Conservation (phyloP, 1,139 yeast species). For the Entelexis sorbosivorans region DNA sequence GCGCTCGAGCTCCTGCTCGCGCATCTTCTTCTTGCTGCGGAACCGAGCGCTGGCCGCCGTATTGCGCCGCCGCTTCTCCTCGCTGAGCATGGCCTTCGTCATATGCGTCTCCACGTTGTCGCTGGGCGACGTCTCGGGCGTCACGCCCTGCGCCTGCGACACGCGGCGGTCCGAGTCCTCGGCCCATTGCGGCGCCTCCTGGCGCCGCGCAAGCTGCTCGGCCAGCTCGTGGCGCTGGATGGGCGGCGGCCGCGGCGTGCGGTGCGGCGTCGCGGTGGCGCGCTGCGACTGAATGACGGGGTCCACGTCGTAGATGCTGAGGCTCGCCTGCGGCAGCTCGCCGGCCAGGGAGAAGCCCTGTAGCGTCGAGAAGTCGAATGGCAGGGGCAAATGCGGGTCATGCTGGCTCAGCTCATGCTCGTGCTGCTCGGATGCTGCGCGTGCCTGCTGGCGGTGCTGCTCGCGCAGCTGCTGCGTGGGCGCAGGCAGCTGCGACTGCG, state of each 20-base stretch:
- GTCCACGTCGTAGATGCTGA: constrained; percentile 19
- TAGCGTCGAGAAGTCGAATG: constrained; percentile 22
- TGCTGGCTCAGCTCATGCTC: constrained; percentile 5
- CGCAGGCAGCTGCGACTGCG: constrained; percentile 2
- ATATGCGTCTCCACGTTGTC: background rate
- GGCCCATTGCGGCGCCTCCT: background rate
- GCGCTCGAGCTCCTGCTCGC: constrained; percentile 75
- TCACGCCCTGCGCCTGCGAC: background rate
- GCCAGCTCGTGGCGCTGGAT: constrained; percentile 17
- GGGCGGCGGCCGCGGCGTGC: constrained; percentile 9
- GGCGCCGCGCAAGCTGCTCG: constrained; percentile 13
- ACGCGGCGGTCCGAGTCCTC: background rate
- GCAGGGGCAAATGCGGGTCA: background rate
- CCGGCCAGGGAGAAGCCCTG: constrained; percentile 26
- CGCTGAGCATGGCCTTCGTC: constrained; percentile 17
- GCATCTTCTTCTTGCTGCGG: constrained; percentile 67
- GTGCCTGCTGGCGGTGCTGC: background rate
- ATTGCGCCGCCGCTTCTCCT: constrained; percentile 60
- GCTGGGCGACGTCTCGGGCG: background rate
- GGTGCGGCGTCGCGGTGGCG: constrained; percentile 15
- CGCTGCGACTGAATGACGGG: constrained; percentile 20
- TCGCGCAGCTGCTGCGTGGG: constrained; percentile 2
- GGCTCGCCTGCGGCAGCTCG: constrained; percentile 23
- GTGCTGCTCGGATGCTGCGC: constrained; percentile 3
- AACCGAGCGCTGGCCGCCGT: constrained; percentile 77